Conservation (phyloP, 164 flowering plant species). For the Nymphaea colorata region DNA sequence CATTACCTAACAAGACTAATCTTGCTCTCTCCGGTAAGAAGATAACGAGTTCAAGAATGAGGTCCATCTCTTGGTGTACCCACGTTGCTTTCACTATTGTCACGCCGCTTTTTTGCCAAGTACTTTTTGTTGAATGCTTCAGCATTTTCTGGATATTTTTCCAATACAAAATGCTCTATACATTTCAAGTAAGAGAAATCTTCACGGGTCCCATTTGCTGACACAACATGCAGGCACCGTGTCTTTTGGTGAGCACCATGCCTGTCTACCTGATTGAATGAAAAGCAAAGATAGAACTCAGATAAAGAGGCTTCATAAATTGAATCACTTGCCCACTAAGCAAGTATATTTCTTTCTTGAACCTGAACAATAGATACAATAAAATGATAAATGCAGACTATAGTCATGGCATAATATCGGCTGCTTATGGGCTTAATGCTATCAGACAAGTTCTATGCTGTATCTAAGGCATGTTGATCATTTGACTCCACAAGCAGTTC, state of each 20-base stretch:
- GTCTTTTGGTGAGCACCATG: conserved; percentile 44
- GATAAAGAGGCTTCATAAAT: not conserved
- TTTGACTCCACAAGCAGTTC: no score
- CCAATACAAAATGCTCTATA: conserved; percentile 40
- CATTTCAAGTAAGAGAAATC: conserved; percentile 81
- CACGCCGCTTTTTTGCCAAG: conserved; percentile 19
- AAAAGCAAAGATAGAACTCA: not conserved
- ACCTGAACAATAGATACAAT: not conserved
- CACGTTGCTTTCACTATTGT: not conserved
- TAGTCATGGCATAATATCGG: not conserved
- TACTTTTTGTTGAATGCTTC: conserved; percentile 52
- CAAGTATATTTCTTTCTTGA: not conserved
- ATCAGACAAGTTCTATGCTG: no score
- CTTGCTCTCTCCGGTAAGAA: no score
- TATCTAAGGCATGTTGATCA: no score
- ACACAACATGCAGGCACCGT: conserved; percentile 67
- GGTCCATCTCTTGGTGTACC: not conserved
- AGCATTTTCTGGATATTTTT: conserved; percentile 50
- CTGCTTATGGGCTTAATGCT: no score
- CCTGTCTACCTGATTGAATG: conserved; percentile 39
- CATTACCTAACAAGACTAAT: no score
- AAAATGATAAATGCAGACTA: not conserved
- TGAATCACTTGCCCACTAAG: not conserved
- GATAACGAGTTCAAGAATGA: not conserved
- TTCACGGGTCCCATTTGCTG: conserved; percentile 34